Evolutionary conservation across 2,329 filamentous ascomycete genomes (phyloP), one percentile per base, ranked within the genome.

Genomic region (Botryotinia globosa): DNA sequence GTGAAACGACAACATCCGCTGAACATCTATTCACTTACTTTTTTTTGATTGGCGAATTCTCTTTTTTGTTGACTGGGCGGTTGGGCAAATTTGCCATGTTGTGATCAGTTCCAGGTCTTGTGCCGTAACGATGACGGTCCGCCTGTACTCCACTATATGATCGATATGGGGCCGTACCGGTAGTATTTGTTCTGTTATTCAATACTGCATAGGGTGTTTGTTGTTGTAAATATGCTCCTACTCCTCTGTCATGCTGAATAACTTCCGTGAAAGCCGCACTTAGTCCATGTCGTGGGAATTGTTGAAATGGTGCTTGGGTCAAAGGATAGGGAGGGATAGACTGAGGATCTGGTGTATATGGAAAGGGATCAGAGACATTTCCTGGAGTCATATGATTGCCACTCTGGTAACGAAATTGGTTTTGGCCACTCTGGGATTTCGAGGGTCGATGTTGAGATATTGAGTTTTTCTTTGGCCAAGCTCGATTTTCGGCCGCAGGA

Each of bases 371-470:
- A 54, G 14, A 29, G 32, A 12, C 6, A 45, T 72, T 56, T 5
- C 32, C 51, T 34, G 51, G 12, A n/a, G 22, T 34, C 16, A 67
- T 34, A 22, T 59, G 70, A 68, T 42, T 29, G 4, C 42, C 63
- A 51, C 61, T 72, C 10, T 22, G 29, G 37, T 68, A 72, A 29
- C 22, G 29, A 68, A 37, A 56, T 61, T 22, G 45, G 9, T 8
- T 37, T 25, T 65, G 39, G 32, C 69, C 63, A n/a, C 70, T 68
- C 20, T 67, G 63, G 3, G 70, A 68, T 68, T 64, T 72, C 18
- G 70, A 72, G 22, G 56, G 65, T n/a, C 68, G 71, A 54, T 69
- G 58, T 29, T 72, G 62, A 22, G 71, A 69, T 59, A 63, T 44
- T 9, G 71, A 72, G 34, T 44, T 39, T 63, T 37, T 72, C 37